Evolutionary conservation across 352 stramenopile species (phyloP).

Genomic region (Phytophthora sp.): DNA sequence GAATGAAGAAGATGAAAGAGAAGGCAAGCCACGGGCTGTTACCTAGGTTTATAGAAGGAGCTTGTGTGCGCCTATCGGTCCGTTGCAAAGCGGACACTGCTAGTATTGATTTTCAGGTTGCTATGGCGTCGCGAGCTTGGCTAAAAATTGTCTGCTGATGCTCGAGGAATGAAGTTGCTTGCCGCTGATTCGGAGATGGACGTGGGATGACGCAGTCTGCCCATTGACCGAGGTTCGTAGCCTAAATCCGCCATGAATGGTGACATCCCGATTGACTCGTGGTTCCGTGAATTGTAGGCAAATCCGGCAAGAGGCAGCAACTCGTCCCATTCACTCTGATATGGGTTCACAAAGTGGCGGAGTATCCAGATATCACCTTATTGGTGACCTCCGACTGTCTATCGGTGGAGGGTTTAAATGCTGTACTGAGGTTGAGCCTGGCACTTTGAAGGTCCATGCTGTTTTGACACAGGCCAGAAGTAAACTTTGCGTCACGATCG

Average conservation of each 20-base stretch:
- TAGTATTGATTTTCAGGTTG: too few relatives aligned
- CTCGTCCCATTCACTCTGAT: neutral
- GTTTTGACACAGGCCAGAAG: constrained; percentile 1
- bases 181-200: neutral
- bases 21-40: too few relatives aligned
- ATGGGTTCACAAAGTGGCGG: constrained; percentile 2
- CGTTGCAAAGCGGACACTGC: too few relatives aligned
- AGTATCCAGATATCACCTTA: constrained; percentile 6
- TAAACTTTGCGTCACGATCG: constrained; percentile 26
- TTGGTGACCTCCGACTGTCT: constrained; percentile 20
- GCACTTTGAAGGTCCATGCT: constrained; percentile 14
- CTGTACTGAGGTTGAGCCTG: constrained; percentile 7
- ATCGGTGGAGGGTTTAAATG: constrained; percentile 24
- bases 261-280: constrained; percentile 1
- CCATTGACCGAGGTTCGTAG: too few relatives aligned
- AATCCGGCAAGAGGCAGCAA: constrained; percentile 6
- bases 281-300: constrained; percentile 1
- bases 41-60: too few relatives aligned
- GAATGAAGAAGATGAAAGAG: too few relatives aligned
- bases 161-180: neutral
- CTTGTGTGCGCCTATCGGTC: too few relatives aligned
- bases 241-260: constrained; percentile 5
- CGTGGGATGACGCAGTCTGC: neutral
- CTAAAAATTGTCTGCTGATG: constrained; percentile 4
- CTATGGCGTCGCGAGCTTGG: constrained; percentile 3